Evolutionary conservation across 2,329 filamentous ascomycete genomes (phyloP).

Genomic region (Zarea fungicola): DNA sequence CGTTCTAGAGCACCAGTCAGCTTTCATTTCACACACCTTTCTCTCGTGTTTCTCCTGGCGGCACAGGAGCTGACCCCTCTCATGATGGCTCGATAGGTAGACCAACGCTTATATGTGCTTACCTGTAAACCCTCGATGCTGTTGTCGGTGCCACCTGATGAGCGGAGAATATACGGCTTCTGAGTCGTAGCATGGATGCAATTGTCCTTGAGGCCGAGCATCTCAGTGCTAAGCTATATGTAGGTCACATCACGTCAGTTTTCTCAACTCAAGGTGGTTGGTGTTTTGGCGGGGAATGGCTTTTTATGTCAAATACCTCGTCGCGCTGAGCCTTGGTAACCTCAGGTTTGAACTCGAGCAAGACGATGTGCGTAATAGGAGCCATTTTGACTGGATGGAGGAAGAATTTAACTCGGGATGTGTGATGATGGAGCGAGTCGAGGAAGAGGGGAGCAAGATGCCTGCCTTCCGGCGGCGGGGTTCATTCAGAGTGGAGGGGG

Average conservation of each 20-base stretch:
- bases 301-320: conserved; percentile 44
- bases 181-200: conserved; percentile 58
- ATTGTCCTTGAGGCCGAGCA: conserved; percentile 47
- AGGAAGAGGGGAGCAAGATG: too few species aligned
- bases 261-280: background rate
- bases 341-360: conserved; percentile 58
- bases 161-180: conserved; percentile 54
- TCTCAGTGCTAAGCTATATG: conserved; percentile 23
- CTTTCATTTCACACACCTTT: too few species aligned
- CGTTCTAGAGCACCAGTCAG: conserved; percentile 36
- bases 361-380: conserved; percentile 56
- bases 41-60: background rate
- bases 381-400: conserved; percentile 40
- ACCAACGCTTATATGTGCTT: too few species aligned
- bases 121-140: conserved; percentile 56
- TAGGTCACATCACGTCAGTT: background rate
- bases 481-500: too few species aligned
- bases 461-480: too few species aligned
- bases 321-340: conserved; percentile 43
- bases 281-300: background rate
- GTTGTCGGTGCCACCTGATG: conserved; percentile 55
- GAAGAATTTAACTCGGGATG: background rate
- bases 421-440: background rate
- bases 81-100: too few species aligned
- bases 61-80: background rate